Conservation (phyloP, 2,329 filamentous ascomycete genomes). For the Aspergillus sp. region DNA sequence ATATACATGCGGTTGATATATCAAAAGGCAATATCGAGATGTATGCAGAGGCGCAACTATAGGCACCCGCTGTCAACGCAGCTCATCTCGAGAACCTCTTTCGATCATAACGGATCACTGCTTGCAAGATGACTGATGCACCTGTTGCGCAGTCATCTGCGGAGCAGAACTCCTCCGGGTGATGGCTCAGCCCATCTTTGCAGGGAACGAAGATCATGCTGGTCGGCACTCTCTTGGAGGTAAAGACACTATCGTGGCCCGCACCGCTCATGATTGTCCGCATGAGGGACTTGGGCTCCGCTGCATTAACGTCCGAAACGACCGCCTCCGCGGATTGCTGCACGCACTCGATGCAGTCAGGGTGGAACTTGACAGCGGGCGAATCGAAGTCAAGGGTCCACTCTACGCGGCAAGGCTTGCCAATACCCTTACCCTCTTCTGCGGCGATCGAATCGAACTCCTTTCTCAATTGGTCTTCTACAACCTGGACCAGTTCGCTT, state of each 20-base stretch:
- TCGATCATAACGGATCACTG: conserved; percentile 38
- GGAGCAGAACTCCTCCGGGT: conserved; percentile 63
- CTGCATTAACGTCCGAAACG: conserved; percentile 52
- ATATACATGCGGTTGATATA: too few species aligned
- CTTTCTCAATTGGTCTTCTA: conserved; percentile 57
- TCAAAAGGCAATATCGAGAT: too few species aligned
- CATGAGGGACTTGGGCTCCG: conserved; percentile 45
- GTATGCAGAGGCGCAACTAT: not conserved
- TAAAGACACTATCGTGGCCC: conserved; percentile 67
- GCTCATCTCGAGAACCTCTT: conserved; percentile 41
- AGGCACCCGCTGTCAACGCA: not conserved
- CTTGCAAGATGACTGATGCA: conserved; percentile 45
- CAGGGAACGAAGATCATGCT: conserved; percentile 70
- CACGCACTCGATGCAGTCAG: conserved; percentile 67
- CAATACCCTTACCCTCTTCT: conserved; percentile 56
- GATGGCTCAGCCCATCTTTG: conserved; percentile 63
- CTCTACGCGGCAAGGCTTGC: conserved; percentile 55
- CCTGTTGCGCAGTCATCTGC: conserved; percentile 61
- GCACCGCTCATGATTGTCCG: conserved; percentile 62
- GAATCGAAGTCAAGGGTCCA: conserved; percentile 64
- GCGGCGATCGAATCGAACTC: conserved; percentile 63
- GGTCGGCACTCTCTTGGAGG: conserved; percentile 60
- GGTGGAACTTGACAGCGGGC: conserved; percentile 65
- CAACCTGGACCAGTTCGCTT: conserved; percentile 57
- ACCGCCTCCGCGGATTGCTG: conserved; percentile 60